Evolutionary conservation across 768 basidiomycete genomes (phyloP), one percentile per base, ranked within the genome.

Genomic region (Auriscalpium vulgare): DNA sequence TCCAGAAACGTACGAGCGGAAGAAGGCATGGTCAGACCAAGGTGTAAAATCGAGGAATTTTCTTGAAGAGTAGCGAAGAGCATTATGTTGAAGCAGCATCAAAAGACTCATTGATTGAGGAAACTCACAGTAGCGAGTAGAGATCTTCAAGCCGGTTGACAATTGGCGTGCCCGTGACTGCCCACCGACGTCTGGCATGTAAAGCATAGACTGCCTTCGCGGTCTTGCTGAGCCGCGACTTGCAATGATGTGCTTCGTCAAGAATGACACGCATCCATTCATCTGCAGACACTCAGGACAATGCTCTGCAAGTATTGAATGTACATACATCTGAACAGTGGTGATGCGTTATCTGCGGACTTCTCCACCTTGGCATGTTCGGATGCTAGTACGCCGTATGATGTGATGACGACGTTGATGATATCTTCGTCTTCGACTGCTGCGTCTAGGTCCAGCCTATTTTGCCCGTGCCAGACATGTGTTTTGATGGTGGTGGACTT

Each of bases 211-310:
- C 90, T 8, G 95, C 88, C 62, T 85, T 88, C 0, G 92, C 91
- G 13, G 89, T 91, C 68, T 89, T 88, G 63, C 91, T 94, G 7
- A 80, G 78, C 21, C 95, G 80, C 11, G 89, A 92, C 71, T 97
- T 97, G 75, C 91, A 94, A 58, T 89, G 83, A 69, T 98, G 95
- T 2, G 95, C 95, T 70, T 98, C 95, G 65, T 98, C 95, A 8
- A 95, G 77, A 37, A 95, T 81, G 14, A 91, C 78, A 51, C 88
- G 78, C 52, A 89, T 75, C 90, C 89, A 94, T 58, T 86, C 79
- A 43, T 85, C 91, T 93, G 56, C 6, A 46, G 10, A 34, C 50
- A 23, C 16, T 45, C 29, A 50, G 51, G 21, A 21, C 59, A 19
- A 11, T 13, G 8, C 14, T 17, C 36, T 36, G 29, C 10, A 14